A percentile compares a stretch with the other conserved stretches of the same genome.
These are phyloP conservation scores for Solanum pimpinellifolium DNA, from an alignment of 257 asterid species.

Conservation along the genomic window DNA sequence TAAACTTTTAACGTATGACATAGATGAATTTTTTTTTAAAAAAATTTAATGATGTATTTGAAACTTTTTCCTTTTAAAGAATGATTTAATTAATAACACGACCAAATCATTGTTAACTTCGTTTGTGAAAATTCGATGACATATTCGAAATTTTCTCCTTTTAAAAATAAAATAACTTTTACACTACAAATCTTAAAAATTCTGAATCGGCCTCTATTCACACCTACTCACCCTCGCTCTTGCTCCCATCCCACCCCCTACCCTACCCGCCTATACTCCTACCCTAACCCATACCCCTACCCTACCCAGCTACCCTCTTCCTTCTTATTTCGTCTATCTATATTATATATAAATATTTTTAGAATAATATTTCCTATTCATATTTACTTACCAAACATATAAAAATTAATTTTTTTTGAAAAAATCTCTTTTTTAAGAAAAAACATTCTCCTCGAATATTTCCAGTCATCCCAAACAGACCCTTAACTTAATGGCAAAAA, in stretches of 20 bases:
- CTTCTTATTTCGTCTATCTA: not conserved
- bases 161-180: not conserved
- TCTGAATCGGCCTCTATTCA: not conserved
- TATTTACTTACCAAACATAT: not conserved
- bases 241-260: not conserved
- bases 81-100: too few species aligned
- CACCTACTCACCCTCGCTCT: too few species aligned
- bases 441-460: not conserved
- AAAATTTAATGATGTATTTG: too few species aligned
- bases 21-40: too few species aligned
- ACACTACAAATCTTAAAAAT: not conserved
- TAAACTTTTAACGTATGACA: too few species aligned
- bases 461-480: not conserved
- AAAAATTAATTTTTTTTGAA: not conserved
- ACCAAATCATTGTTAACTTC: too few species aligned
- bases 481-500: not conserved
- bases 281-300: not conserved
- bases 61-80: too few species aligned
- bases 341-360: not conserved
- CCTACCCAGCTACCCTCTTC: not conserved
- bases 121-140: too few species aligned
- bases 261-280: not conserved
- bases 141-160: rapidly evolving
- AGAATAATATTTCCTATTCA: not conserved
- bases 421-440: not conserved